Base-by-base conservation (phyloP, 345 rosid genomes). In the Salix brachista region DNA sequence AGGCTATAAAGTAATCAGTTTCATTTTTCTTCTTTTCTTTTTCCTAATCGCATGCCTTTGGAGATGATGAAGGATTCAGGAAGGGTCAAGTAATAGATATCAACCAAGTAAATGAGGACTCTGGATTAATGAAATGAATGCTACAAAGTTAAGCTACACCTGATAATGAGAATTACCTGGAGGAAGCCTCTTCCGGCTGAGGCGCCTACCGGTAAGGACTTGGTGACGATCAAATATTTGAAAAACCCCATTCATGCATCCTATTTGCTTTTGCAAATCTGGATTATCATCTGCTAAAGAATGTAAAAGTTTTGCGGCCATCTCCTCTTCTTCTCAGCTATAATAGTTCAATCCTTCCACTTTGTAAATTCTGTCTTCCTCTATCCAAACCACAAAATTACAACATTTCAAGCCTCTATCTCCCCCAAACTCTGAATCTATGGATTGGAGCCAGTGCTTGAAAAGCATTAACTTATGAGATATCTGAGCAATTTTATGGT, bases 261-360 rank as follows among this genome's bases (percentile, higher is more conserved):
- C 99, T 14, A 93, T 91, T 86, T 95, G 94, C 88, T 90, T 95
- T 88, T 90, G 91, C 84, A 95, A 88, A 87, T 91, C 97, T 73
- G 96, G 89, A 83, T 89, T 93, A 67, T 93, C 99, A 86, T 93
- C 99, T 36, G 98, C 94, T 73, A 95, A 85, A 34, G 97, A 88
- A 87, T 93, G 96, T 70, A 95, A 84, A 79, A 95, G 93, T 83
- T 95, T 95, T 60, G 99, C 92, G 71, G 99, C 99, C 99, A 95
- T 95, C 65, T 82, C 80, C 60, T 6, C 72, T 21, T 42, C 68
- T 69, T 68, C 75, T 67, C 72, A 42, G 54, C 54, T 52, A 42
- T 61, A 16, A 36, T 18, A 67, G 73, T 50, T 58, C 23, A 62
- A 17, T 11, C 60, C 26, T 68, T 21, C 67, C 42, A 52, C 58